Evolutionary conservation across 2,329 filamentous ascomycete species (phyloP), one percentile per base, ranked within the genome.

Genomic region (Fusarium sp.): DNA sequence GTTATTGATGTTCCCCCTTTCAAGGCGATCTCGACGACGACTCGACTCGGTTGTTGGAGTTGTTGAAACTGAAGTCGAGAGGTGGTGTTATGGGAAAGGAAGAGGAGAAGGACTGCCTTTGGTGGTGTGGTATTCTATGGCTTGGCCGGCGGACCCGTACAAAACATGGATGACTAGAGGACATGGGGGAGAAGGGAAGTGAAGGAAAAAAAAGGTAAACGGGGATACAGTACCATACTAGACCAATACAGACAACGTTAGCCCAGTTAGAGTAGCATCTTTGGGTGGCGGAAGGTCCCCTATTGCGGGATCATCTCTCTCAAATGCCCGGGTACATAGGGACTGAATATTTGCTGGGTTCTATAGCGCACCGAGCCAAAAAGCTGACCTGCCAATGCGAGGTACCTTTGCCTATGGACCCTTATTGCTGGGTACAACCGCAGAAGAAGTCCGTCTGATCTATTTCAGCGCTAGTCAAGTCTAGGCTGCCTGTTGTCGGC

Each of bases 391-490:
- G 34, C 52, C 52, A 57, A 57, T 57, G 27, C 13, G 34, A 60
- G 25, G 57, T 61, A 48, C 58, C 58, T 61, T 45, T 16, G 43
- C 20, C 27, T 50, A 58, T 68, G 60, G 64, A 72, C 71, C 71
- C 71, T 65, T 73, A 73, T 68, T 52, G 70, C 64, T 71, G 71
- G 43, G 41, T 67, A 37, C 59, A 50, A 64, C 66, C 25, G 41
- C 61, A 66, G 32, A 30, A 54, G 13, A 45, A 16, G 23, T 32
- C 48, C 48, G 27, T 37, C 52, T 27, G 56, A 35, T 59, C 34
- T 59, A 39, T 37, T 37, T 59, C 23, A 18, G 34, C 56, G 56
- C 56, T 59, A 59, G 56, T 35, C 34, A 37, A 18, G 20, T 37
- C 56, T 39, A 37, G 56, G 23, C 56, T 59, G 23, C 34, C 56